phyloP scores from a whole-genome alignment of 78 protist genomes.

The Dictyostelium firmibasis region DNA sequence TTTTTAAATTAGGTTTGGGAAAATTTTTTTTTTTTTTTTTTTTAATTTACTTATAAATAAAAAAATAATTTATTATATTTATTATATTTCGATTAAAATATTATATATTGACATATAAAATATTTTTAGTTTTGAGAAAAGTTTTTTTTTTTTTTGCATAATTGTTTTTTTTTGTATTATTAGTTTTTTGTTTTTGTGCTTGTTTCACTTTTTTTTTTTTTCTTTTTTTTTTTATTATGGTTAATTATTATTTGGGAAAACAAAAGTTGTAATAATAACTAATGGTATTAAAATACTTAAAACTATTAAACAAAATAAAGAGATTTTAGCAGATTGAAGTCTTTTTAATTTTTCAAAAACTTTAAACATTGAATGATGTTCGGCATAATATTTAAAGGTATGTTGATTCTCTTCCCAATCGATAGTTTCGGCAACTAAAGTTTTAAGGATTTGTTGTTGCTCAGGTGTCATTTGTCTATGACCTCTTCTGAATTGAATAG shows the following conservation, averaged over 20 bases:
- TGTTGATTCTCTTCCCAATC: constrained; percentile 47
- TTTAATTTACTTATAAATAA: background rate
- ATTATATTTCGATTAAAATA: background rate
- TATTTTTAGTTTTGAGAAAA: too few species aligned
- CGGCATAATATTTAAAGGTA: background rate
- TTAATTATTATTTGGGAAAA: background rate
- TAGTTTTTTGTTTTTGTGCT: too few species aligned
- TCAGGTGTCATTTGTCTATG: background rate
- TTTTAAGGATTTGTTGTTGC: background rate
- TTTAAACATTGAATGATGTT: constrained; percentile 30
- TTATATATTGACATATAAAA: background rate
- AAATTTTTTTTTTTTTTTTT: too few species aligned
- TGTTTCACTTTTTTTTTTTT: background rate
- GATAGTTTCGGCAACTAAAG: constrained; percentile 28
- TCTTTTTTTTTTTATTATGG: background rate
- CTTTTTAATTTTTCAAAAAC: constrained; percentile 1
- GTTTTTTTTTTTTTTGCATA: background rate
- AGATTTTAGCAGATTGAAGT: background rate
- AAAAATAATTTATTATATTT: background rate
- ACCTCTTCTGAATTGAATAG: constrained; percentile 22
- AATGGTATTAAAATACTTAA: constrained; percentile 22
- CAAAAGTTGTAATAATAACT: constrained; percentile 28
- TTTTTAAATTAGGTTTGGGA: too few species aligned
- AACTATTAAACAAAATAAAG: background rate
- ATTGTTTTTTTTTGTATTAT: too few species aligned